Conservation (phyloP, 305 asterid genomes). For the Solanum hybrid region DNA sequence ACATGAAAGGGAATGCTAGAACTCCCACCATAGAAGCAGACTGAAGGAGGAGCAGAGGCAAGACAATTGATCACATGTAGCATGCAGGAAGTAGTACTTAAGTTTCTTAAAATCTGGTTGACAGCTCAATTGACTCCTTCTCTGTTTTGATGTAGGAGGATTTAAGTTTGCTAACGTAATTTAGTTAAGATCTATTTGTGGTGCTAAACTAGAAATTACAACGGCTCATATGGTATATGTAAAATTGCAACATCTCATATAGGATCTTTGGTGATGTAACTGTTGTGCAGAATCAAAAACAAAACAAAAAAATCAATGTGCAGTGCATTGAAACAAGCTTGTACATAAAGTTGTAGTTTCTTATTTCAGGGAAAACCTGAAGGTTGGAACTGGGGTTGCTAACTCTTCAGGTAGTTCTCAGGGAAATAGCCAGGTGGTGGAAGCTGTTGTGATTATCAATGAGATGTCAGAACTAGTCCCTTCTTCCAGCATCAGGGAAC, state of each 20-base stretch:
- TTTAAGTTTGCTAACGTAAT: not conserved
- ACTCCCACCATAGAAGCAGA: not conserved
- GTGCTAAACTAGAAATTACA: not conserved
- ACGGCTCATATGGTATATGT: not conserved
- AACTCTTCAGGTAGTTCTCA: conserved; percentile 35
- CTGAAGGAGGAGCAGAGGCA: not conserved
- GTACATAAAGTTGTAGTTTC: not conserved
- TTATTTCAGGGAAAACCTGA: conserved; percentile 49
- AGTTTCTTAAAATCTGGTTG: not conserved
- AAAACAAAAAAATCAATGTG: not conserved
- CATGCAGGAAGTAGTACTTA: not conserved
- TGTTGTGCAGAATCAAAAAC: not conserved
- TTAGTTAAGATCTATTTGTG: not conserved
- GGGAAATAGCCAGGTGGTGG: conserved; percentile 46
- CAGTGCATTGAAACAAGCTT: not conserved
- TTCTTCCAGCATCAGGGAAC: conserved; percentile 43
- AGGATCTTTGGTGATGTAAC: not conserved
- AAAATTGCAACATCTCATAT: not conserved
- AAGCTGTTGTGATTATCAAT: conserved; percentile 60
- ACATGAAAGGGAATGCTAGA: not conserved
- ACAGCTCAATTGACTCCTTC: not conserved
- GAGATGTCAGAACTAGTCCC: conserved; percentile 29
- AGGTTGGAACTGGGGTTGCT: conserved; percentile 68
- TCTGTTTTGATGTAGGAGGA: not conserved
- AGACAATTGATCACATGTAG: not conserved